These are phyloP conservation scores for Backusella mclennaniae DNA, from an alignment of 192 early-diverging fungal genomes.

Conservation along the genomic window DNA sequence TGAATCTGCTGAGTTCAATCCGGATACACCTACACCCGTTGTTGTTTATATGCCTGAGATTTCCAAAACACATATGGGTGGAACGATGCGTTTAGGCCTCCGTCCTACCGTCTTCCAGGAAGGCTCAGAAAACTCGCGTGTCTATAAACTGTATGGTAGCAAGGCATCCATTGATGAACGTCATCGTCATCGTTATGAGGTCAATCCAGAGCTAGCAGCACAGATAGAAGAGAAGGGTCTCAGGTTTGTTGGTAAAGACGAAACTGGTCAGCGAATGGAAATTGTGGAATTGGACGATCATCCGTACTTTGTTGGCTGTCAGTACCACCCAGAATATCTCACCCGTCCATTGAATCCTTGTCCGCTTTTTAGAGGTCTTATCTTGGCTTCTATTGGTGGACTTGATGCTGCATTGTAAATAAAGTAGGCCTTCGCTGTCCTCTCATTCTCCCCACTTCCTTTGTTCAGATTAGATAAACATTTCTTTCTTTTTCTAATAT, in stretches of 20 bases:
- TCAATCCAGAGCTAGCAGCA: slow-evolving; percentile 83
- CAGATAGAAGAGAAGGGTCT: slow-evolving; percentile 81
- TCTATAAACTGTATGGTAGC: slow-evolving; percentile 67
- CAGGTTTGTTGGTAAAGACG: slow-evolving; percentile 89
- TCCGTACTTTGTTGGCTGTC: slow-evolving; percentile 92
- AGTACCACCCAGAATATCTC: slow-evolving; percentile 98
- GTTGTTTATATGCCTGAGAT: slow-evolving; percentile 99
- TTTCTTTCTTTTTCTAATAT: not conserved
- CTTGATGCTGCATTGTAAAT: slow-evolving; percentile 47
- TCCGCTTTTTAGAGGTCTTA: slow-evolving; percentile 90
- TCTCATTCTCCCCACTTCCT: not conserved
- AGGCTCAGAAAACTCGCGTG: slow-evolving; percentile 59
- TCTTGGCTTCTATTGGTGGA: slow-evolving; percentile 80
- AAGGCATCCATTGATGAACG: slow-evolving; percentile 73
- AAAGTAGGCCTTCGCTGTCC: not conserved
- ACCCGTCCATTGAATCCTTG: slow-evolving; percentile 91
- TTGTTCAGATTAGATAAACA: not conserved
- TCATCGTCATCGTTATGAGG: slow-evolving; percentile 97
- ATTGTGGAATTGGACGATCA: slow-evolving; percentile 87
- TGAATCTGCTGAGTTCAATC: slow-evolving; percentile 83
- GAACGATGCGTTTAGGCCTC: slow-evolving; percentile 94
- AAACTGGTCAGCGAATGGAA: slow-evolving; percentile 97
- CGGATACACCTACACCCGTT: slow-evolving; percentile 65
- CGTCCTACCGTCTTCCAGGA: slow-evolving; percentile 80
- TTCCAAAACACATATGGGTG: slow-evolving; percentile 86